Percentiles rank a stretch among this genome's conserved stretches.
Evolutionary conservation across 2,329 filamentous ascomycete species (phyloP).

Genomic region (Ustilaginoidea virens): DNA sequence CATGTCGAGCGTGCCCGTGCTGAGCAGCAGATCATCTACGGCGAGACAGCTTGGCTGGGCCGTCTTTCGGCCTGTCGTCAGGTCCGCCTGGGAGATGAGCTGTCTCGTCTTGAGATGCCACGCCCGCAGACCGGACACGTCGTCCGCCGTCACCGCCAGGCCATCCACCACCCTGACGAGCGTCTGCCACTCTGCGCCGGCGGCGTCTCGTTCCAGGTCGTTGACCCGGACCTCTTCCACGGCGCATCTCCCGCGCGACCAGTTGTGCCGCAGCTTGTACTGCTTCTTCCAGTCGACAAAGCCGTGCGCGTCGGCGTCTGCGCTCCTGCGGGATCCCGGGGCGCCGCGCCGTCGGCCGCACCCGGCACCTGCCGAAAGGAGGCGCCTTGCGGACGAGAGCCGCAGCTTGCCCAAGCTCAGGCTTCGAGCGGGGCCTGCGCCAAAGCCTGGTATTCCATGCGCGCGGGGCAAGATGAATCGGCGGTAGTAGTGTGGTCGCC

Average conservation of each 20-base stretch:
- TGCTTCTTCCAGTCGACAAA: conserved; percentile 72
- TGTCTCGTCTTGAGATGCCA: conserved; percentile 57
- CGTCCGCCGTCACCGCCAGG: conserved; percentile 63
- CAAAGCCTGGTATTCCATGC: conserved; percentile 55
- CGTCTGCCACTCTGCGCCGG: conserved; percentile 30
- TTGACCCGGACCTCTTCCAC: conserved; percentile 59
- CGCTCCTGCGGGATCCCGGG: conserved; percentile 32
- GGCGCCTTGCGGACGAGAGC: conserved; percentile 26
- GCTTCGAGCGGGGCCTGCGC: conserved; percentile 15
- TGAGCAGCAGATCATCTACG: conserved; percentile 38
- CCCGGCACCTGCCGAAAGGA: conserved; percentile 28
- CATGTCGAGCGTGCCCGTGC: conserved; percentile 36
- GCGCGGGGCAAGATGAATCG: conserved; percentile 75
- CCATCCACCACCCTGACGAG: conserved; percentile 67
- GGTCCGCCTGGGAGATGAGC: conserved; percentile 35
- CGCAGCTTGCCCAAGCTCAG: conserved; percentile 21
- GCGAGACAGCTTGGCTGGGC: conserved; percentile 45
- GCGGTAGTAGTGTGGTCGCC: conserved; percentile 79
- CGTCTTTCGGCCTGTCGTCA: conserved; percentile 14
- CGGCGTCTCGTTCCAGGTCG: conserved; percentile 16
- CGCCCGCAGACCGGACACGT: conserved; percentile 51
- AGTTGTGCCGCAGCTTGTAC: conserved; percentile 82
- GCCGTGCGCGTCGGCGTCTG: conserved; percentile 5
- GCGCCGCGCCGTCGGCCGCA: conserved; percentile 25
- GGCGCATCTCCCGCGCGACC: conserved; percentile 67